These are phyloP conservation scores for Sugiyamaella americana DNA, from an alignment of 805 yeast species.

Conservation along the genomic window DNA sequence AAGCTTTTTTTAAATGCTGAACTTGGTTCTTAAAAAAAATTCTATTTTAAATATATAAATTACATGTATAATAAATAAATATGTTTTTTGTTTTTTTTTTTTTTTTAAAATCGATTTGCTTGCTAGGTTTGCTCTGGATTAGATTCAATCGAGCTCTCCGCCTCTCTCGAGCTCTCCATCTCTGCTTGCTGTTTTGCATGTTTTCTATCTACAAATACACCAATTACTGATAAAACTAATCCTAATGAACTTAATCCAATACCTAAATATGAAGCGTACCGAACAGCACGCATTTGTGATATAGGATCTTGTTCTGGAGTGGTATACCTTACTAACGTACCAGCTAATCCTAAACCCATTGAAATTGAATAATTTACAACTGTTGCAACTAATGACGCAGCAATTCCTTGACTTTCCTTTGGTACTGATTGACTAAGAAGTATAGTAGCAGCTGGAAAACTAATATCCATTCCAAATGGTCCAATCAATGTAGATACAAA, in stretches of 20 bases:
- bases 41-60: too few relatives aligned
- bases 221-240: conserved; percentile 16
- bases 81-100: too few relatives aligned
- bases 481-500: conserved; percentile 53
- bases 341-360: conserved; percentile 62
- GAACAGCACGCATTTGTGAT: conserved; percentile 40
- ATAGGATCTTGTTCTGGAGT: conserved; percentile 1
- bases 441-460: conserved; percentile 69
- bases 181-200: too few relatives aligned
- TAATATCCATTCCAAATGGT: conserved; percentile 72
- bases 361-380: conserved; percentile 68
- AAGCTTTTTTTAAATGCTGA: too few relatives aligned
- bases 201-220: not conserved
- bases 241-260: conserved; percentile 55
- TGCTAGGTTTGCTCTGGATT: too few relatives aligned
- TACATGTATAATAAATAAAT: not conserved
- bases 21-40: too few relatives aligned
- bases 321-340: conserved; percentile 51
- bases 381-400: conserved; percentile 66
- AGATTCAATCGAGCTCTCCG: too few relatives aligned
- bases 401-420: conserved; percentile 64
- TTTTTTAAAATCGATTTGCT: too few relatives aligned
- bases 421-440: conserved; percentile 57
- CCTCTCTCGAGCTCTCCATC: too few relatives aligned
- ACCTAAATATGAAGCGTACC: conserved; percentile 55